Conservation (phyloP, 169 alveolate species). For the Cryptosporidium parvum region DNA sequence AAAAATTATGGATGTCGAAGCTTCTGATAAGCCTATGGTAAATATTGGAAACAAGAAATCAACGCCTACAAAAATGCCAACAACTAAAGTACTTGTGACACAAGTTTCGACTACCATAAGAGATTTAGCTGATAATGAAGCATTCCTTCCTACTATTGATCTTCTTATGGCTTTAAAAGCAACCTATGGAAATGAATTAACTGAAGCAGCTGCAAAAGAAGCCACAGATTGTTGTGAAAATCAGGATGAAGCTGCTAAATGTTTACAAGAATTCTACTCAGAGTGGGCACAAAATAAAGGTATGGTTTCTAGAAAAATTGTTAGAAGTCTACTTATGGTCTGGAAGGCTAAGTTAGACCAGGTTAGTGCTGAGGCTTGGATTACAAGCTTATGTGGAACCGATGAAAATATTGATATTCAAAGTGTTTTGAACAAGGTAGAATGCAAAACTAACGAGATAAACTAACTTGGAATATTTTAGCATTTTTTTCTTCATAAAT, state of each 20-base stretch:
- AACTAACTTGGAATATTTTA: not conserved
- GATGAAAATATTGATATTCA: slow-evolving; percentile 57
- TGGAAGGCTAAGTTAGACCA: slow-evolving; percentile 71
- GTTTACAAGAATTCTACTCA: slow-evolving; percentile 20
- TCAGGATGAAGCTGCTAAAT: slow-evolving; percentile 62
- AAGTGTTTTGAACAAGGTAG: slow-evolving; percentile 35
- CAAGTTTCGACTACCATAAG: slow-evolving; percentile 62
- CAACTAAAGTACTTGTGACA: slow-evolving; percentile 32
- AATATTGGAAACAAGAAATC: slow-evolving; percentile 28
- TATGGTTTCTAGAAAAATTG: slow-evolving; percentile 58
- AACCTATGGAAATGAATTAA: slow-evolving; percentile 55
- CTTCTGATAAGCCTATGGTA: slow-evolving; percentile 53
- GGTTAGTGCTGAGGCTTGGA: slow-evolving; percentile 74
- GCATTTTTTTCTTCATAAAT: not conserved
- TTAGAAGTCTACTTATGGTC: slow-evolving; percentile 64
- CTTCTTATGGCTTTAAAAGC: slow-evolving; percentile 51
- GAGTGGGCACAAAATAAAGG: slow-evolving; percentile 72
- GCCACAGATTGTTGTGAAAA: slow-evolving; percentile 37
- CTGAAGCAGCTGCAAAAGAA: slow-evolving; percentile 44
- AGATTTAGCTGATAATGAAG: slow-evolving; percentile 57
- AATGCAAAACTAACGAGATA: slow-evolving; percentile 5
- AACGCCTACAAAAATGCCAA: not conserved
- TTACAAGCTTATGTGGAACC: slow-evolving; percentile 69
- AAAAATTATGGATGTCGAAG: slow-evolving; percentile 36
- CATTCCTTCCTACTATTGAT: slow-evolving; percentile 62